These are phyloP conservation scores for Rhizopus delemar DNA, from an alignment of 371 early-diverging fungal species.

Conservation along the genomic window DNA sequence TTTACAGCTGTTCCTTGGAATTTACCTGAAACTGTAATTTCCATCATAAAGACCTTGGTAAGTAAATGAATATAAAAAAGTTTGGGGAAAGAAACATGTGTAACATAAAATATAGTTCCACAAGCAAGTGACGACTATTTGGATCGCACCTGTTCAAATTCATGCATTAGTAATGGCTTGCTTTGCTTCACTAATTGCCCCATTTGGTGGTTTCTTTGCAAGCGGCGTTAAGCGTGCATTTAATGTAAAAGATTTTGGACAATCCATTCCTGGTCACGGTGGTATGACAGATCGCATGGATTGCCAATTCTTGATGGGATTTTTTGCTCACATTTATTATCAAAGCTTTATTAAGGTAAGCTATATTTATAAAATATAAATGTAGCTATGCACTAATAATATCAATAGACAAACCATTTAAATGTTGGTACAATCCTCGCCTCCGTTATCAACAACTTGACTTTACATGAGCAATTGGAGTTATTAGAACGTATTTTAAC, in stretches of 20 bases:
- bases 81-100: neutral
- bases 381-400: neutral
- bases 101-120: constrained; percentile 18
- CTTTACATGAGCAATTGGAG: constrained; percentile 58
- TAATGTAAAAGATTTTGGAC: constrained; percentile 98
- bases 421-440: constrained; percentile 63
- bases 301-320: constrained; percentile 97
- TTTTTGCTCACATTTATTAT: constrained; percentile 93
- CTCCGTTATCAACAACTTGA: constrained; percentile 51
- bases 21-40: constrained; percentile 30
- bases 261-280: constrained; percentile 98
- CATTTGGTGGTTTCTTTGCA: constrained; percentile 99
- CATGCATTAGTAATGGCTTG: constrained; percentile 89
- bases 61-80: constrained; percentile 7
- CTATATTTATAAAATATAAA: neutral
- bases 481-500: constrained; percentile 57
- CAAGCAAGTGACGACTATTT: constrained; percentile 38
- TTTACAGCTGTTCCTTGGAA: constrained; percentile 47
- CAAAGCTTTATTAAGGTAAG: constrained; percentile 80
- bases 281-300: constrained; percentile 99
- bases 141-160: constrained; percentile 85
- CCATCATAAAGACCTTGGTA: constrained; percentile 33
- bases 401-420: constrained; percentile 44
- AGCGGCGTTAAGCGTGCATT: constrained; percentile 98
- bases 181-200: constrained; percentile 97